These are phyloP conservation scores for Trichoderma semiorbis DNA, from an alignment of 2,329 filamentous ascomycete genomes.

Conservation along the genomic window DNA sequence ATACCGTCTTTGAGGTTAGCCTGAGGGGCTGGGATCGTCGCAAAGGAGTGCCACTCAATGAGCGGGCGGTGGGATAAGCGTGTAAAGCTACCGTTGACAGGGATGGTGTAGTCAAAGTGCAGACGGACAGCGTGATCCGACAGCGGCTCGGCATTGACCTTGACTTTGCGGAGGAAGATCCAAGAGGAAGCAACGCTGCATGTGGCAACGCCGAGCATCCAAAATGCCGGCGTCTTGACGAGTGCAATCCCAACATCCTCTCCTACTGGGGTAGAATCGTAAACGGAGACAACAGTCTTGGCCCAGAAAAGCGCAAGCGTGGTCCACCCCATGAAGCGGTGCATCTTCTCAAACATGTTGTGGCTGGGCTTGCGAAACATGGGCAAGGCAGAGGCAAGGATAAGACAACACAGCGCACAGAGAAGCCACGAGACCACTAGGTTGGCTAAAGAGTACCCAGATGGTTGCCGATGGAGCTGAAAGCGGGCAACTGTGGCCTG, in stretches of 20 bases:
- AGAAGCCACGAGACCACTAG: slow-evolving; percentile 55
- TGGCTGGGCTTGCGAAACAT: slow-evolving; percentile 59
- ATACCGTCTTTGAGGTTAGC: slow-evolving; percentile 25
- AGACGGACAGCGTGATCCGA: slow-evolving; percentile 71
- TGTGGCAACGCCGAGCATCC: slow-evolving; percentile 64
- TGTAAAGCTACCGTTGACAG: slow-evolving; percentile 44
- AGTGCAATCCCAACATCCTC: slow-evolving; percentile 36
- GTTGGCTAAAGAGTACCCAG: slow-evolving; percentile 38
- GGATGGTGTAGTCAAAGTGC: slow-evolving; percentile 62
- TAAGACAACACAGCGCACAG: slow-evolving; percentile 52
- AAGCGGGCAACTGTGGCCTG: slow-evolving; percentile 36
- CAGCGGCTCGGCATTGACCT: slow-evolving; percentile 62
- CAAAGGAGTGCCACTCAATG: slow-evolving; percentile 73
- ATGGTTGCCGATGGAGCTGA: slow-evolving; percentile 22
- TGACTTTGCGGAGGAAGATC: slow-evolving; percentile 65
- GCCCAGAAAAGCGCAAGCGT: slow-evolving; percentile 63
- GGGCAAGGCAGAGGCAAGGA: slow-evolving; percentile 63
- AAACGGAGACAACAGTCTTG: slow-evolving; percentile 55
- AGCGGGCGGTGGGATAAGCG: slow-evolving; percentile 62
- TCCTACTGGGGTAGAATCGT: slow-evolving; percentile 38
- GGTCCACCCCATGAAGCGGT: slow-evolving; percentile 72
- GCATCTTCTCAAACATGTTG: slow-evolving; percentile 66
- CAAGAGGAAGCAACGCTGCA: slow-evolving; percentile 67
- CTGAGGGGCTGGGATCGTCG: slow-evolving; percentile 61
- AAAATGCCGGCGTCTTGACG: slow-evolving; percentile 50